Conservation (phyloP, 1,284 basidiomycete species). For the Microbotryum violaceum region DNA sequence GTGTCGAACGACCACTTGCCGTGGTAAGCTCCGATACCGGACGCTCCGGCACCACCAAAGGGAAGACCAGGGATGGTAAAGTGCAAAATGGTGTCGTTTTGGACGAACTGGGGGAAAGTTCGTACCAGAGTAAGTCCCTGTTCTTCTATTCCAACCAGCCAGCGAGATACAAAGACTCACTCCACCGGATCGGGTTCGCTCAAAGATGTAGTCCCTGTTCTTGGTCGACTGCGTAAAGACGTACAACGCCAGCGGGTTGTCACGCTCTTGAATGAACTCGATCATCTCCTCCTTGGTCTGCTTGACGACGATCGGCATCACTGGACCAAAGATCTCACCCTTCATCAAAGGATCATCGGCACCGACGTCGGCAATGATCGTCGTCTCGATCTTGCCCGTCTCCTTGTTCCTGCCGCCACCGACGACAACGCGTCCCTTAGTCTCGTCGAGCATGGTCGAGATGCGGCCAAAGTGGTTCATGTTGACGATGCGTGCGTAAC, state of each 20-base stretch:
- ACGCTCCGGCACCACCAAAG: constrained; percentile 33
- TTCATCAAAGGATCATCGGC: constrained; percentile 40
- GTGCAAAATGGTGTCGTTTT: constrained; percentile 37
- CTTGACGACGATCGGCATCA: constrained; percentile 38
- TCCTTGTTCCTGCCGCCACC: constrained; percentile 34
- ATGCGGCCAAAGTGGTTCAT: constrained; percentile 41
- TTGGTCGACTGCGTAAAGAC: constrained; percentile 37
- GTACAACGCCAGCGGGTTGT: constrained; percentile 44
- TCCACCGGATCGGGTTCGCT: constrained; percentile 23
- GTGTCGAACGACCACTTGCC: constrained; percentile 38
- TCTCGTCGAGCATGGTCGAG: constrained; percentile 35
- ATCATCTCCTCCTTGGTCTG: constrained; percentile 18
- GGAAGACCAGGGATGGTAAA: constrained; percentile 29
- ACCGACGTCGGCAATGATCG: constrained; percentile 39
- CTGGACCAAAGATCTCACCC: constrained; percentile 44
- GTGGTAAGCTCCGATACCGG: constrained; percentile 31
- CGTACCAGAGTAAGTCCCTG: background rate
- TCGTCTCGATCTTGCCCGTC: constrained; percentile 36
- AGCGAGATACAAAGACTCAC: background rate
- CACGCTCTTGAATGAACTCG: constrained; percentile 37
- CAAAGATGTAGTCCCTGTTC: constrained; percentile 35
- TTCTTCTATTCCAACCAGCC: background rate
- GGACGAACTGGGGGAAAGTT: constrained; percentile 21
- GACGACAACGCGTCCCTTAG: constrained; percentile 40
- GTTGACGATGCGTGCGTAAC: constrained; percentile 40